Evolutionary conservation across 345 rosid species (phyloP), one percentile per base, ranked within the genome.

Genomic region (Mangifera indica): DNA sequence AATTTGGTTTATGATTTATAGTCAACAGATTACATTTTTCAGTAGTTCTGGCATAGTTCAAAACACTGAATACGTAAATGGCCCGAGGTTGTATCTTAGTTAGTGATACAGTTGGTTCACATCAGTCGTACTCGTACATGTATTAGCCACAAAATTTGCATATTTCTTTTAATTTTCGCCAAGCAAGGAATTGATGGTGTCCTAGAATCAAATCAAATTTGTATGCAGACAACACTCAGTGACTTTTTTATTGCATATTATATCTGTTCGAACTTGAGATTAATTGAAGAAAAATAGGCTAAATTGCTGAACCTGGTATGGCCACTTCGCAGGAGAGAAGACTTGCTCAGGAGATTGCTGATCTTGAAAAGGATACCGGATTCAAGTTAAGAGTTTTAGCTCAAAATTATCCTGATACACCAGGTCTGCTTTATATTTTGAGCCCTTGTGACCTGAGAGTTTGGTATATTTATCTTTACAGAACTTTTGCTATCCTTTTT

Each of bases 391-490:
- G 94, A 85, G 87, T 93, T 70, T 77, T 93, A 76, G 97, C 97
- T 66, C 98, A 93, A 70, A 93, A 89, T 84, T 93, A 91, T 80
- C 98, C 98, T 13, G 89, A 86, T 44, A 93, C 98, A 63, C 98
- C 98, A 3, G 97, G 98, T 91, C 62, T 51, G 24, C n/a, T 66
- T 67, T 60, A 14, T 60, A 17, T 37, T 40, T 45, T 26, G 60
- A 14, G 32, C 51, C 40, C 29, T 26, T 29, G 61, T 37, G 59
- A n/a, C 49, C 21, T 60, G 8, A 7, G 17, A 25, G 18, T 51
- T 51, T 52, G 55, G 17, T 63, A 44, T 55, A 56, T 42, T n/a
- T 55, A 15, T 49, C 24, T 18, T 12, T 25, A 20, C 24, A 37
- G 40, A 63, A 32, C 49, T 12, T 14, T 37, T 20, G 5, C 55